phyloP scores from a whole-genome alignment of 164 flowering plant genomes.

The Amborella trichopoda region DNA sequence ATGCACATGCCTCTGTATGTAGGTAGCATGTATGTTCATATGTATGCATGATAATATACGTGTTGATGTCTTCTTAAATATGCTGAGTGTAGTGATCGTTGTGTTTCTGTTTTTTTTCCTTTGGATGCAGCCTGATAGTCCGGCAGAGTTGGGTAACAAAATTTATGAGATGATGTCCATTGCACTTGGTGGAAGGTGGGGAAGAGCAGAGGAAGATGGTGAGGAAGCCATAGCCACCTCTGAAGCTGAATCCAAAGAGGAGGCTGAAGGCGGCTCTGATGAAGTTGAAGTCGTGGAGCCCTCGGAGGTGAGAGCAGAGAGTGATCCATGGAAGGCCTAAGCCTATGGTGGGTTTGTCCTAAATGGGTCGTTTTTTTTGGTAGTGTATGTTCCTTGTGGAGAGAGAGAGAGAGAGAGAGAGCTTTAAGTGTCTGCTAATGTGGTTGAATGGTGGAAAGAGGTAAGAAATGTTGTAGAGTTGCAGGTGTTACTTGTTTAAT shows the following conservation, averaged over 20 bases:
- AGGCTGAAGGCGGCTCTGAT: slow-evolving; percentile 10
- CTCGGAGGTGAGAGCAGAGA: slow-evolving; percentile 68
- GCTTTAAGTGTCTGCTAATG: too few species aligned
- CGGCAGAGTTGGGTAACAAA: slow-evolving; percentile 87
- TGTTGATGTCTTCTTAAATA: too few species aligned
- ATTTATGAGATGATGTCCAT: slow-evolving; percentile 97
- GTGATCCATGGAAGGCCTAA: slow-evolving; percentile 59
- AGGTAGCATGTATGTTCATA: too few species aligned
- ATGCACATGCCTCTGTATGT: too few species aligned
- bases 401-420: too few species aligned
- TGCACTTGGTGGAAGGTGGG: slow-evolving; percentile 96
- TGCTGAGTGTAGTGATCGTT: too few species aligned
- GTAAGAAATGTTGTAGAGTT: too few species aligned
- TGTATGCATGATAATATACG: too few species aligned
- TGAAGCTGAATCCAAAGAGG: slow-evolving; percentile 13
- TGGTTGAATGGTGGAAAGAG: too few species aligned
- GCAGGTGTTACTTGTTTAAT: too few species aligned
- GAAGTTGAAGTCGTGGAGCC: slow-evolving; percentile 66
- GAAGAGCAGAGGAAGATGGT: slow-evolving; percentile 45
- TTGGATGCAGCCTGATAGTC: slow-evolving; percentile 76
- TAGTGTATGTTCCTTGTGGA: background rate
- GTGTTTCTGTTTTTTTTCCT: background rate
- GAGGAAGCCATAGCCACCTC: slow-evolving; percentile 14
- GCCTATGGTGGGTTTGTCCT: background rate
- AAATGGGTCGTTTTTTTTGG: background rate